These are phyloP conservation scores for Blastobotrys niveus DNA, from an alignment of 1,139 yeast genomes.

Conservation along the genomic window DNA sequence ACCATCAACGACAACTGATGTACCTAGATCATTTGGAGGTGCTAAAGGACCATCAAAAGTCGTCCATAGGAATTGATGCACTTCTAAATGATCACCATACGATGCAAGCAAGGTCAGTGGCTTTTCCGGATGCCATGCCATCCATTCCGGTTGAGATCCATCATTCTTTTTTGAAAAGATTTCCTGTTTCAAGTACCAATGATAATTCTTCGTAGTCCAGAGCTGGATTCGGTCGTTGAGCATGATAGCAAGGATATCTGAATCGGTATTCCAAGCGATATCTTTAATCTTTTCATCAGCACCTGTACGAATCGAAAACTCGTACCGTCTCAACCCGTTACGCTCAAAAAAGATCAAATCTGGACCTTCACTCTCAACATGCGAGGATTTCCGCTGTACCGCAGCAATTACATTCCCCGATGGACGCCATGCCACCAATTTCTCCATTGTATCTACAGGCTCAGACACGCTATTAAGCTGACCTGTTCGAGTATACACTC, in stretches of 20 bases:
- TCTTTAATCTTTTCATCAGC: conserved; percentile 43
- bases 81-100: conserved; percentile 39
- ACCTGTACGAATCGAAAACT: conserved; percentile 65
- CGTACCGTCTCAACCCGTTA: conserved; percentile 89
- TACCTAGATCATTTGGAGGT: conserved; percentile 68
- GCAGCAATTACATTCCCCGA: conserved; percentile 85
- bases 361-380: conserved; percentile 23
- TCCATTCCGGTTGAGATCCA: conserved; percentile 9
- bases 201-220: conserved; percentile 91
- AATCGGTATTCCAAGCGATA: conserved; percentile 75
- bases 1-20: conserved; percentile 80
- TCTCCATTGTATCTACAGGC: conserved; percentile 80
- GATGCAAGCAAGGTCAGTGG: conserved; percentile 62
- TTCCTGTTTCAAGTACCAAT: conserved; percentile 91
- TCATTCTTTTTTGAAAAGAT: conserved; percentile 36
- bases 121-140: conserved; percentile 79
- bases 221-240: conserved; percentile 59
- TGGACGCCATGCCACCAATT: conserved; percentile 78
- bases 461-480: conserved; percentile 79
- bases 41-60: conserved; percentile 63
- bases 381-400: conserved; percentile 50
- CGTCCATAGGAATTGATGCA: conserved; percentile 64
- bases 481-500: conserved; percentile 77
- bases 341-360: conserved; percentile 71
- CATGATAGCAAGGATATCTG: conserved; percentile 71